Base-by-base conservation (phyloP, 78 protist genomes). In the Creolimax fragrantissima region DNA sequence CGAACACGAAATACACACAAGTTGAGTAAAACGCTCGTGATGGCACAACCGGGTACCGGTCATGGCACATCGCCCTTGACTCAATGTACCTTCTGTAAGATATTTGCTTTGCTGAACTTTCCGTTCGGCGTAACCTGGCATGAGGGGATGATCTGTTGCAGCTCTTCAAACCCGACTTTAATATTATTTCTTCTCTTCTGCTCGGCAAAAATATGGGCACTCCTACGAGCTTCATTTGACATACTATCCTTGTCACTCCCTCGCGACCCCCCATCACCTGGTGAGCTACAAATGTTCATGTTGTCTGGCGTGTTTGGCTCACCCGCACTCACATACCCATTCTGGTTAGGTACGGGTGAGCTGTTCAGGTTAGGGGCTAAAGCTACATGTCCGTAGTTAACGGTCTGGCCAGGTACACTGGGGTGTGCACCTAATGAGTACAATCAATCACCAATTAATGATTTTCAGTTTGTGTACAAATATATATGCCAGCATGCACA, bases 101-200 rank as follows among this genome's bases (percentile, higher is more conserved):
- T 66, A 3, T 58, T 84, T 4, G 93, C 93, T 67, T 91, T 91
- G 41, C 47, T 37, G 36, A 42, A 4, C 39, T 39, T 35, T 2
- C 67, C 35, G 3, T 84, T 83, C 2, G 83, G 89, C 45, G 45
- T 2, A 35, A 3, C 4, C 2, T 83, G 3, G 58, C 93, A 91
- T 3, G 93, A 84, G 37, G 93, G 93, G 32, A 91, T 91, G 83
- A 91, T 91, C 81, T 3, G 35, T 35, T 91, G 93, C 84, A 91
- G 90, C 74, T 91, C 86, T 44, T 91, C 93, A 91, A 91, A 91
- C 37, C 93, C 93, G 3, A 3, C 89, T 44, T 91, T 91, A 44
- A 91, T 91, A 86, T 91, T 91, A 74, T 91, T 90, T 35, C 92
- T 43, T 3, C 92, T 42, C 92, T 90, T 90, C 85, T 90, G 92